phyloP scores from a whole-genome alignment of 1,284 basidiomycete genomes.

The Ceratobasidium sp. region DNA sequence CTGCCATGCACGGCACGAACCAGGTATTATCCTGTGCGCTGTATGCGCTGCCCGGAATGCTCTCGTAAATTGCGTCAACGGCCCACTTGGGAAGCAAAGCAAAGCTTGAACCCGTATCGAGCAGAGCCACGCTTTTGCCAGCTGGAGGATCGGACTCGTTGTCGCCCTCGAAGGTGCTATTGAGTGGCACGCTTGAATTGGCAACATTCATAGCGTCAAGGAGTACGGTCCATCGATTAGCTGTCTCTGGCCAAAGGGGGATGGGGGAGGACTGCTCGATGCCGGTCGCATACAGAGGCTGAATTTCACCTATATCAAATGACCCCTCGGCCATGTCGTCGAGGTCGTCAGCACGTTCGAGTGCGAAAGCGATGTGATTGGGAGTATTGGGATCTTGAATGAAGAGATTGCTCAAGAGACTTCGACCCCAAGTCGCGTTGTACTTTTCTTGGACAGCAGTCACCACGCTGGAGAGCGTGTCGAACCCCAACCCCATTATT shows the following conservation, averaged over 20 bases:
- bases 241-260: constrained; percentile 73
- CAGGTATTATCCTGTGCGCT: constrained; percentile 66
- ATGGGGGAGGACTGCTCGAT: constrained; percentile 67
- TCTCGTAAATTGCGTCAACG: constrained; percentile 72
- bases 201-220: constrained; percentile 63
- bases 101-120: constrained; percentile 71
- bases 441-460: constrained; percentile 66
- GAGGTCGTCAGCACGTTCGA: constrained; percentile 61
- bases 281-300: constrained; percentile 65
- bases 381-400: constrained; percentile 70
- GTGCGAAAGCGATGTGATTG: constrained; percentile 79
- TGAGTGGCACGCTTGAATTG: constrained; percentile 24
- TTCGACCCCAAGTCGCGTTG: constrained; percentile 66
- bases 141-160: constrained; percentile 43
- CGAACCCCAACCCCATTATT: constrained; percentile 82
- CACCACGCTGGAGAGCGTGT: constrained; percentile 75
- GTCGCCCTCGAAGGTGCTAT: constrained; percentile 37
- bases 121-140: constrained; percentile 71
- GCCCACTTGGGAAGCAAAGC: constrained; percentile 71
- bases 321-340: constrained; percentile 40
- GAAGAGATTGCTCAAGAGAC: constrained; percentile 78
- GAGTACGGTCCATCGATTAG: constrained; percentile 77
- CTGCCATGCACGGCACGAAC: constrained; percentile 73
- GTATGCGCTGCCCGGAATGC: constrained; percentile 67
- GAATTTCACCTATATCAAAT: constrained; percentile 66